These are phyloP conservation scores for Camelina laxa DNA, from an alignment of 345 rosid genomes.

Conservation along the genomic window DNA sequence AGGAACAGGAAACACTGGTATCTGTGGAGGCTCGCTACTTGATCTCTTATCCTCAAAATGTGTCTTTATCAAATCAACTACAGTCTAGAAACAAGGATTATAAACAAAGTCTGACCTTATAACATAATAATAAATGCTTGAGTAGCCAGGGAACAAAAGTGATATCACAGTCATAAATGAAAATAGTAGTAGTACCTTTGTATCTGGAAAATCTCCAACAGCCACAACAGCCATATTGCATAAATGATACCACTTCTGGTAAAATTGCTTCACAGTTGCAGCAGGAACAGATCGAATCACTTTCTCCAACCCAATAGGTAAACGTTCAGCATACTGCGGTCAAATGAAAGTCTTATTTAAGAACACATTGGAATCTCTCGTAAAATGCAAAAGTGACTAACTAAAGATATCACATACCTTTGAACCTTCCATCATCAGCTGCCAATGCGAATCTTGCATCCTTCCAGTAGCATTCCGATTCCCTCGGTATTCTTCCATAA, in stretches of 20 bases:
- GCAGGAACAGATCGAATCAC: slow-evolving; percentile 83
- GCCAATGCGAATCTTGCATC: slow-evolving; percentile 92
- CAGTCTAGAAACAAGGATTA: slow-evolving; percentile 55
- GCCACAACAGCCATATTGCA: slow-evolving; percentile 91
- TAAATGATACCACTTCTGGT: slow-evolving; percentile 82
- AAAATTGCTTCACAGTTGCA: slow-evolving; percentile 73
- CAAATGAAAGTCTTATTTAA: slow-evolving; percentile 13
- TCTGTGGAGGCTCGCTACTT: slow-evolving; percentile 48
- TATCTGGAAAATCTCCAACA: slow-evolving; percentile 90
- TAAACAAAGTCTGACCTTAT: slow-evolving; percentile 22
- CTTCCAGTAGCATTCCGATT: slow-evolving; percentile 85
- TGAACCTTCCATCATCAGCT: slow-evolving; percentile 87
- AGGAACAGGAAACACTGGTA: slow-evolving; percentile 75
- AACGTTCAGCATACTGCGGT: slow-evolving; percentile 89
- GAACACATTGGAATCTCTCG: not conserved
- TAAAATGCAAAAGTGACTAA: not conserved
- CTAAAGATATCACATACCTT: slow-evolving; percentile 66
- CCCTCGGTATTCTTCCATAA: slow-evolving; percentile 90
- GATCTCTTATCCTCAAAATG: slow-evolving; percentile 71
- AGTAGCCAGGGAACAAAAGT: slow-evolving; percentile 26
- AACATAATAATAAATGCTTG: slow-evolving; percentile 16
- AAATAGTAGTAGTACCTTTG: slow-evolving; percentile 57
- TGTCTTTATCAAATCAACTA: slow-evolving; percentile 77
- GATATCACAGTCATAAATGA: not conserved
- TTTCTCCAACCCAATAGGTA: slow-evolving; percentile 90